phyloP scores from a whole-genome alignment of 139 green algal genomes.

The Volvox reticuliferus region DNA sequence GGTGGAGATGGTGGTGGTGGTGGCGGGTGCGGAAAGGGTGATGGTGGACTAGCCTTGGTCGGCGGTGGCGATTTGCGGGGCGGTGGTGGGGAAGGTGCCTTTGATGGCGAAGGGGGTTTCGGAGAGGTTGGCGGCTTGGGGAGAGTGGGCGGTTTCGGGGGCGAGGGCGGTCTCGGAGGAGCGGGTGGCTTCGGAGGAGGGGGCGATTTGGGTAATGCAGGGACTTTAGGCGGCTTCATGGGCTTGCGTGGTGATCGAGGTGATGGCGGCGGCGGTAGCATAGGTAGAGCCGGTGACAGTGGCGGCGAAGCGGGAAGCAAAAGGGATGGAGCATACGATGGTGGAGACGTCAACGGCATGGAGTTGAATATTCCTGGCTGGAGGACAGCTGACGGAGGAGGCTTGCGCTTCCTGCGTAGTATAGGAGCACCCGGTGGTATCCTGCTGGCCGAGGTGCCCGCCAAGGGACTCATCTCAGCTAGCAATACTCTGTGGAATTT shows the following conservation, averaged over 20 bases:
- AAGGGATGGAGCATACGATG: neutral
- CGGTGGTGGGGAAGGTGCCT: neutral
- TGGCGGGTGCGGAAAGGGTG: neutral
- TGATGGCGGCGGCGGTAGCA: neutral
- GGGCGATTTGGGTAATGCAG: neutral
- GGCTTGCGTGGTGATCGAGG: neutral
- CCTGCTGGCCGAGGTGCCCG: neutral
- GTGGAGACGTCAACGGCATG: neutral
- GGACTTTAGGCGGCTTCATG: neutral
- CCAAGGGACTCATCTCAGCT: neutral
- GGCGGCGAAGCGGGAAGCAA: neutral
- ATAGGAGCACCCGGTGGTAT: neutral
- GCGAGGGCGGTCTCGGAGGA: neutral
- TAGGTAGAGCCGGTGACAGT: neutral
- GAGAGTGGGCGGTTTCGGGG: neutral
- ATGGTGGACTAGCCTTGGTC: neutral
- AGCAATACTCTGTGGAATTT: neutral
- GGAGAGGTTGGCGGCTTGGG: neutral
- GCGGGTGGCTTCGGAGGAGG: neutral
- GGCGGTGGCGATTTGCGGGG: neutral
- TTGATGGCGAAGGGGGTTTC: neutral
- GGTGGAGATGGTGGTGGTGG: neutral
- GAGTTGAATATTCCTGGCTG: neutral
- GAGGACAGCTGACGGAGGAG: neutral
- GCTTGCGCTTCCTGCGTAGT: neutral